Base-by-base conservation (phyloP, 2,329 filamentous ascomycete species). In the Xylaria sp. region DNA sequence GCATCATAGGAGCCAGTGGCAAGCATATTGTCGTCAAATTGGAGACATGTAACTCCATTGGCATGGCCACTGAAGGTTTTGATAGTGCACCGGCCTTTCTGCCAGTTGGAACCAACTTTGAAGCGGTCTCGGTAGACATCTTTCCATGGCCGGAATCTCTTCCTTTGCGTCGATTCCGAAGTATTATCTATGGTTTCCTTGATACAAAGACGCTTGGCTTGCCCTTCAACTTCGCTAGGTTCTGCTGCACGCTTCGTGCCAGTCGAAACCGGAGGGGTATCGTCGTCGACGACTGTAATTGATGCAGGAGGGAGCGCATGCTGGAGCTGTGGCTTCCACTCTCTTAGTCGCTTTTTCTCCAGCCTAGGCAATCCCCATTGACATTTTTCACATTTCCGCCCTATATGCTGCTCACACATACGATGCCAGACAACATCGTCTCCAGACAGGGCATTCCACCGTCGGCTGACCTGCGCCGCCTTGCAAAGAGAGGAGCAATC, bases 371-470 rank as follows among this genome's bases (percentile, higher is more conserved):
- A 82, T 2, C 96, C 96, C 94, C 94, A 98, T 28, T 96, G 95
- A 78, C 96, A 99, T 78, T 98, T 95, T 80, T 88, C 92, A 79
- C 92, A 94, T 78, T 94, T 94, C 69, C 91, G 85, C 76, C 93
- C 91, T 72, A 94, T 94, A 78, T 94, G 92, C 78, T 94, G 92
- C 66, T 97, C 94, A 79, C 96, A 99, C 94, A 98, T 98, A 72
- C 91, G 92, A 78, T 98, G 93, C 96, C 96, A 99, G 3, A 99
- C 95, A 9, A 97, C 92, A 80, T 99, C 95, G 78, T 98, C 95
- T 76, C 98, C 96, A n/a, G 96, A 95, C 50, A 99, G 84, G 66
- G 89, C 89, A 71, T 93, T 88, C 96, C 96, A 99, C 75, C 91
- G 88, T 67, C 90, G 89, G 79, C 94, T 98, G 65, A 99, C 96